Base-by-base conservation (phyloP, 768 basidiomycete species). In the Clavulina sp. region DNA sequence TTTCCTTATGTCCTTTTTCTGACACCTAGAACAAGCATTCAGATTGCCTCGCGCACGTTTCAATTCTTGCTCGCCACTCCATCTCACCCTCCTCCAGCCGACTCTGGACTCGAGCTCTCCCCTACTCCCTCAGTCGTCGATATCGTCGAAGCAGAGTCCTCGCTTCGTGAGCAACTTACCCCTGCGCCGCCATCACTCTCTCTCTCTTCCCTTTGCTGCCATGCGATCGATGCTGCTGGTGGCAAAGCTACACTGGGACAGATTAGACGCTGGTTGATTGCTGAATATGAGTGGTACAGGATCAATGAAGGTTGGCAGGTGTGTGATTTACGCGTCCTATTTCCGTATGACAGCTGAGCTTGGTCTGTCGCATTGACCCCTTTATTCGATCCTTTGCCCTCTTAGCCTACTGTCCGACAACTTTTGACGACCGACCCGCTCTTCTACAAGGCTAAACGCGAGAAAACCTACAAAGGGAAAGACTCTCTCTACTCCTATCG, bases 11-110 rank as follows among this genome's bases (percentile, higher is more conserved):
- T 61, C 50, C 52, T 59, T 18, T 59, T 24, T 2, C 47, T 18
- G 23, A 33, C 5, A 13, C 1, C n/a, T 19, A 91, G 91, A 63
- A 89, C 91, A 51, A 85, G 87, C 68, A 86, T 95, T 54, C 91
- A 96, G 70, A 97, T 99, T 61, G 87, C 93, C 21, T 91, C 93
- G 28, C 81, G 93, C 54, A 89, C 87, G 24, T 99, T 99, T 67
- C 82, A 89, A 63, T 99, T 99, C 61, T 80, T 96, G 52, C 79
- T 99, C 13, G 95, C 95, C 31, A 91, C 91, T 1, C 23, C 48
- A 16, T 33, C 50, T 32, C 51, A 51, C 19, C 32, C 54, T 30
- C 21, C 54, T 13, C 43, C 52, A 3, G 24, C 52, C 2, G 21
- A 6, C 49, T 21, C 30, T 29, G 13, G 19, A 26, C 52, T 38